Conservation (phyloP, 805 yeast genomes). For the Jamesozyma jinghongensis region DNA sequence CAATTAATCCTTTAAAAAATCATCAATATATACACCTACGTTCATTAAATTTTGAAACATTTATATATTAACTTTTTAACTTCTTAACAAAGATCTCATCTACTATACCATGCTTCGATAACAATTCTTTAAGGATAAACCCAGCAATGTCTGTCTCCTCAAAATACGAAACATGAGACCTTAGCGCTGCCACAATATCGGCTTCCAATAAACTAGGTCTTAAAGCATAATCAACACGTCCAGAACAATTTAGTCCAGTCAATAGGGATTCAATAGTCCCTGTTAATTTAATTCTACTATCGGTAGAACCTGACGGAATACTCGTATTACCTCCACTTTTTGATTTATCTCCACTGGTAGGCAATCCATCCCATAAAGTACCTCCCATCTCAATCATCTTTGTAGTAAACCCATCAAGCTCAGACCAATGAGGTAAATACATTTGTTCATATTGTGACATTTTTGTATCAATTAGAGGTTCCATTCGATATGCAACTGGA, state of each 20-base stretch:
- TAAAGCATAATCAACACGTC: slow-evolving; percentile 73
- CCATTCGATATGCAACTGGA: slow-evolving; percentile 83
- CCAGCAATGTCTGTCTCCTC: slow-evolving; percentile 80
- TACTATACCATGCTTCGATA: slow-evolving; percentile 6
- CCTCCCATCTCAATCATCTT: slow-evolving; percentile 24
- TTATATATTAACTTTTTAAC: neutral
- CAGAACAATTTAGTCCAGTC: slow-evolving; percentile 50
- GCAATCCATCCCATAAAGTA: slow-evolving; percentile 14
- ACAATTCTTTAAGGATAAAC: slow-evolving; percentile 57
- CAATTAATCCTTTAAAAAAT: no score
- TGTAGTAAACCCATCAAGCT: slow-evolving; percentile 22
- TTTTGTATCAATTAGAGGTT: slow-evolving; percentile 53
- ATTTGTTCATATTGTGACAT: slow-evolving; percentile 21
- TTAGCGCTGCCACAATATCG: slow-evolving; percentile 68
- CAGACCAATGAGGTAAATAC: slow-evolving; percentile 21
- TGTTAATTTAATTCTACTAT: slow-evolving; percentile 13
- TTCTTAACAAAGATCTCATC: slow-evolving; percentile 3
- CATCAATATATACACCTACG: no score
- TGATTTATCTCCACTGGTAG: slow-evolving; percentile 2
- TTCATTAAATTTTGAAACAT: no score
- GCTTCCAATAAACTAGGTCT: slow-evolving; percentile 75
- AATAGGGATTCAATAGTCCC: slow-evolving; percentile 19
- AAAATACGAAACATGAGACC: slow-evolving; percentile 83
- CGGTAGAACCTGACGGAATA: slow-evolving; percentile 14
- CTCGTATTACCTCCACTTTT: neutral